Evolutionary conservation across 2,329 filamentous ascomycete species (phyloP).

Genomic region (Arthrobotrys conoides): DNA sequence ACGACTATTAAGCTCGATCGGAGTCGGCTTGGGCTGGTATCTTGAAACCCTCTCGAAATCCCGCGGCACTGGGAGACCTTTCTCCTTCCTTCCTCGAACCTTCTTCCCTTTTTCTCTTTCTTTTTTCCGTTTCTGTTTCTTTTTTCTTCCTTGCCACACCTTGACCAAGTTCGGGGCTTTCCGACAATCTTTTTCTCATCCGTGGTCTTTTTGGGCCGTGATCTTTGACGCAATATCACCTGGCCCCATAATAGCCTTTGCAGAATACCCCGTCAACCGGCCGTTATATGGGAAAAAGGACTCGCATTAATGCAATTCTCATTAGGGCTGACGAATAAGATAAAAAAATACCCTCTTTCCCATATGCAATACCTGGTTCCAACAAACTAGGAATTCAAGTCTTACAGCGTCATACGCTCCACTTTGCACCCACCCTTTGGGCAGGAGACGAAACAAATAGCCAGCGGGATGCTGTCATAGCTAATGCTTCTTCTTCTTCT

Average conservation of each 20-base stretch:
- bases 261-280: not conserved
- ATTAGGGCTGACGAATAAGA: constrained; percentile 27
- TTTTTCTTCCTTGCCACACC: constrained; percentile 28
- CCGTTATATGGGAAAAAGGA: constrained; percentile 3
- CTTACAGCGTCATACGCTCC: constrained; percentile 13
- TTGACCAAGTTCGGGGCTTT: constrained; percentile 49
- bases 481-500: not conserved
- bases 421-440: constrained; percentile 1
- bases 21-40: not conserved
- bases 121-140: too few relatives aligned
- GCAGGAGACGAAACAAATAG: constrained; percentile 6
- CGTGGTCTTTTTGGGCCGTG: not conserved
- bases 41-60: constrained; percentile 47
- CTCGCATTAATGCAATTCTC: constrained; percentile 8
- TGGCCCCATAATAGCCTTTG: not conserved
- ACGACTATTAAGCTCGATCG: not conserved
- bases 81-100: not conserved
- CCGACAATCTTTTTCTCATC: constrained; percentile 33
- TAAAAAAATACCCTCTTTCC: not conserved
- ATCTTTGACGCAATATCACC: constrained; percentile 58
- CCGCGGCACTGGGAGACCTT: constrained; percentile 15
- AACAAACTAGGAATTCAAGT: not conserved
- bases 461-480: constrained; percentile 33
- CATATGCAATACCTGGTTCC: constrained; percentile 4
- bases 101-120: not conserved